phyloP scores from a whole-genome alignment of 2,329 filamentous ascomycete genomes.

The Didymella glomerata region DNA sequence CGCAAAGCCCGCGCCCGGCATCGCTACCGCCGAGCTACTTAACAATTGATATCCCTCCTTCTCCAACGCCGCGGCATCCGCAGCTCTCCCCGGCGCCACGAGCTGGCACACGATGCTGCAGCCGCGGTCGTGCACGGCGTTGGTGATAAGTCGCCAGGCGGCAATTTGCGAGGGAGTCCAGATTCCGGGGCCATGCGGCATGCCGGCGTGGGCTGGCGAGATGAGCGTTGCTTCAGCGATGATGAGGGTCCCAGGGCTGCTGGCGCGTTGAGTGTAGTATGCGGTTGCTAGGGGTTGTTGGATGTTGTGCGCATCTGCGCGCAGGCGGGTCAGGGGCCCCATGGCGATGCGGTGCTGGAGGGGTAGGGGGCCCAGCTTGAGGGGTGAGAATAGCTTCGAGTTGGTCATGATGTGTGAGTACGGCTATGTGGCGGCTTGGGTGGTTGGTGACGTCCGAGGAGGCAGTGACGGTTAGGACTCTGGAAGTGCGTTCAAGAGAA shows the following conservation, averaged over 20 bases:
- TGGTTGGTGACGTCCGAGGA: not conserved
- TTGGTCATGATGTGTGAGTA: not conserved
- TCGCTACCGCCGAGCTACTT: constrained; percentile 41
- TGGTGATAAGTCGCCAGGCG: constrained; percentile 67
- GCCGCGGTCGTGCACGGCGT: constrained; percentile 68
- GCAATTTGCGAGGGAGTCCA: constrained; percentile 57
- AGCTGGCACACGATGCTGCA: constrained; percentile 69
- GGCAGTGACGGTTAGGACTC: not conserved
- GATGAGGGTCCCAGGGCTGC: constrained; percentile 62
- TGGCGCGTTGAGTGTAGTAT: constrained; percentile 64
- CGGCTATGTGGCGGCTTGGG: not conserved
- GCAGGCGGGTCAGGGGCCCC: constrained; percentile 50
- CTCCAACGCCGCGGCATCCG: constrained; percentile 45
- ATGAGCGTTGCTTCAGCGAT: constrained; percentile 66
- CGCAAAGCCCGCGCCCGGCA: constrained; percentile 53
- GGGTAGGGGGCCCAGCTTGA: constrained; percentile 38
- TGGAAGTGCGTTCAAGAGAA: not conserved
- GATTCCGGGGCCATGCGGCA: constrained; percentile 64
- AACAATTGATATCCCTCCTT: constrained; percentile 44
- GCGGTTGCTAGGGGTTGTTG: constrained; percentile 52
- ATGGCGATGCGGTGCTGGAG: constrained; percentile 44
- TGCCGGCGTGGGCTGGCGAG: constrained; percentile 57
- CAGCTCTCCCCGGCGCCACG: constrained; percentile 66
- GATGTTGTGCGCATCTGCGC: constrained; percentile 57
- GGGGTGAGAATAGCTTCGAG: constrained; percentile 39